Conservation (phyloP, 331 rosid species). For the Cydonia oblonga region DNA sequence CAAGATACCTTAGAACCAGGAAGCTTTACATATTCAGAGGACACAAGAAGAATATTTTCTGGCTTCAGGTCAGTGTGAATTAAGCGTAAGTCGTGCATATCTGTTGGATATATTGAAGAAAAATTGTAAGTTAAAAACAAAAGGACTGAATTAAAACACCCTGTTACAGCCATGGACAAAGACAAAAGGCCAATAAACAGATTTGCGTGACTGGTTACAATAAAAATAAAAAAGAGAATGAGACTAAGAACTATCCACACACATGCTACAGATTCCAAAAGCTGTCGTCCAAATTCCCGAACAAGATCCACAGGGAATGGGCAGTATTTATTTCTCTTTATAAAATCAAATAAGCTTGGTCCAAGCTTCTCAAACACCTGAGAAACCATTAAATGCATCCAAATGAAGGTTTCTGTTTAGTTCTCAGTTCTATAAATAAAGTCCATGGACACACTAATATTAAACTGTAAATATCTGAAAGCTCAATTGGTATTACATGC, state of each 20-base stretch:
- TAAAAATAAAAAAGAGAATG: slow-evolving; percentile 15
- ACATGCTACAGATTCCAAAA: slow-evolving; percentile 89
- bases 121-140: slow-evolving; percentile 19
- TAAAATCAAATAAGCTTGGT: slow-evolving; percentile 87
- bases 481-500: background rate
- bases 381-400: slow-evolving; percentile 69
- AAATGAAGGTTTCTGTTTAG: slow-evolving; percentile 65
- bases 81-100: slow-evolving; percentile 69
- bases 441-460: slow-evolving; percentile 23
- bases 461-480: background rate
- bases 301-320: slow-evolving; percentile 88
- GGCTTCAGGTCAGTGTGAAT: slow-evolving; percentile 87
- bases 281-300: slow-evolving; percentile 80
- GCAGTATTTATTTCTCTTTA: slow-evolving; percentile 77
- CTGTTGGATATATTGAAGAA: slow-evolving; percentile 46
- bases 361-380: slow-evolving; percentile 97
- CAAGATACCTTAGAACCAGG: slow-evolving; percentile 60
- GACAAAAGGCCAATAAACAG: slow-evolving; percentile 28
- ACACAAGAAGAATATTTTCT: slow-evolving; percentile 69
- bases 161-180: slow-evolving; percentile 32
- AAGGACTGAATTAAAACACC: background rate
- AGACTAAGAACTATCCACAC: slow-evolving; percentile 64
- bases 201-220: slow-evolving; percentile 21
- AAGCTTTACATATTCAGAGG: slow-evolving; percentile 58
- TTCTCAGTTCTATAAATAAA: slow-evolving; percentile 45